These are phyloP conservation scores for Senecio squalidus DNA, from an alignment of 140 eudicot genomes.

Conservation along the genomic window DNA sequence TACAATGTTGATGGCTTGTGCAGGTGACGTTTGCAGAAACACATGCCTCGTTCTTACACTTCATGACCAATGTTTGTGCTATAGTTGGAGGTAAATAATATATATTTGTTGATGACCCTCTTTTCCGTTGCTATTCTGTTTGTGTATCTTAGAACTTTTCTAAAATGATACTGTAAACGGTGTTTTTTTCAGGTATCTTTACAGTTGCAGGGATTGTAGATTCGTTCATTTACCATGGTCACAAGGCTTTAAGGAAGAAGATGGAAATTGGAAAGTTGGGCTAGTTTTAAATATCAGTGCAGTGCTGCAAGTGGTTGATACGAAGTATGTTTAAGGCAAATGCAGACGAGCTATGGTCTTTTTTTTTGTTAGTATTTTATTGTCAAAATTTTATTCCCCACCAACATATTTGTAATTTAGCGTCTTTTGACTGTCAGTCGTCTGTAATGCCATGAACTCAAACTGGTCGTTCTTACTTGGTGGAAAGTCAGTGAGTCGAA, in stretches of 20 bases:
- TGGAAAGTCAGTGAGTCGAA: constrained; percentile 14
- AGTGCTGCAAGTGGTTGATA: constrained; percentile 9
- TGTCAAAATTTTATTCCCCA: constrained; percentile 15
- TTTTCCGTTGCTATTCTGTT: neutral
- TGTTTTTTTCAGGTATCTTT: constrained; percentile 37
- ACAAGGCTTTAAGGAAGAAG: constrained; percentile 64
- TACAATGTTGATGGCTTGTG: constrained; percentile 20
- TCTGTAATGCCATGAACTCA: constrained; percentile 18
- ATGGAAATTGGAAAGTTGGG: constrained; percentile 58
- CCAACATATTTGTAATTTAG: constrained; percentile 25
- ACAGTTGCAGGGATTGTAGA: constrained; percentile 72
- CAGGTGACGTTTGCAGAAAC: constrained; percentile 14
- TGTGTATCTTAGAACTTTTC: neutral
- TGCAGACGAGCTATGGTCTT: constrained; percentile 17
- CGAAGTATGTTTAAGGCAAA: constrained; percentile 17
- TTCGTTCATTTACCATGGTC: constrained; percentile 63
- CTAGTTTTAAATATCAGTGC: constrained; percentile 19
- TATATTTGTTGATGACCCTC: no score
- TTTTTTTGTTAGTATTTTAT: constrained; percentile 19
- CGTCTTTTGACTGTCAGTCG: constrained; percentile 22
- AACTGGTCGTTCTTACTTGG: constrained; percentile 5
- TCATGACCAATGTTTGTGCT: no score
- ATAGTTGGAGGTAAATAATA: no score
- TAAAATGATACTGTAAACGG: neutral
- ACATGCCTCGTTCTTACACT: neutral